A percentile compares a stretch with the other conserved stretches of the same genome.
Evolutionary conservation across 1,139 yeast genomes (phyloP).

Genomic region (Hyphopichia burtonii): DNA sequence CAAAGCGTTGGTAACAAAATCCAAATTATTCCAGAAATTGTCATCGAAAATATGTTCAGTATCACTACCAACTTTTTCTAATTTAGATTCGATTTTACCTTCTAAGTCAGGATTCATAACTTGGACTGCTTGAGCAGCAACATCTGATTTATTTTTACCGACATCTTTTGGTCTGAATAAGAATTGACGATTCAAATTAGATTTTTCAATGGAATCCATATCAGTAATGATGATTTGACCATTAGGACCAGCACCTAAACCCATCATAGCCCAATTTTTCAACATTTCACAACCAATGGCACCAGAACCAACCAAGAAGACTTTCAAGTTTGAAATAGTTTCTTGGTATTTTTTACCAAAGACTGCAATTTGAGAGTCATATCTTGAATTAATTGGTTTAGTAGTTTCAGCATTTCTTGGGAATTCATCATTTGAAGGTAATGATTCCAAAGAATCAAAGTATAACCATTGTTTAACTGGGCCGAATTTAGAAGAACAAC

Average conservation of each 20-base stretch:
- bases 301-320: constrained; percentile 95
- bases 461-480: constrained; percentile 91
- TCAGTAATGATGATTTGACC: constrained; percentile 89
- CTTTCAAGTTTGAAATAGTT: constrained; percentile 68
- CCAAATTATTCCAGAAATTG: constrained; percentile 79
- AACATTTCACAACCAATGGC: constrained; percentile 99
- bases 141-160: constrained; percentile 86
- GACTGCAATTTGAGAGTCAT: constrained; percentile 92
- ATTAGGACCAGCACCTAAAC: constrained; percentile 86
- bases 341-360: constrained; percentile 81
- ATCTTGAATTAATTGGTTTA: constrained; percentile 75
- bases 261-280: constrained; percentile 97
- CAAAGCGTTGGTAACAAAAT: constrained; percentile 91
- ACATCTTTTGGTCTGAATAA: constrained; percentile 93
- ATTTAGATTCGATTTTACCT: constrained; percentile 73
- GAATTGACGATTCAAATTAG: constrained; percentile 94
- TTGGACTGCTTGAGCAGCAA: constrained; percentile 81
- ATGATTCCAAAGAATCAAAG: constrained; percentile 90
- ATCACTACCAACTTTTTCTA: constrained; percentile 91
- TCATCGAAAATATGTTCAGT: constrained; percentile 87
- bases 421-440: constrained; percentile 59
- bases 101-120: constrained; percentile 80
- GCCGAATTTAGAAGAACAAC: constrained; percentile 88
- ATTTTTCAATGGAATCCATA: constrained; percentile 92
- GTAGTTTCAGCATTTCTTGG: constrained; percentile 72